A percentile compares a stretch with the other conserved stretches of the same genome.
phyloP scores from a whole-genome alignment of 1,284 basidiomycete genomes.

The Megacollybia platyphylla region DNA sequence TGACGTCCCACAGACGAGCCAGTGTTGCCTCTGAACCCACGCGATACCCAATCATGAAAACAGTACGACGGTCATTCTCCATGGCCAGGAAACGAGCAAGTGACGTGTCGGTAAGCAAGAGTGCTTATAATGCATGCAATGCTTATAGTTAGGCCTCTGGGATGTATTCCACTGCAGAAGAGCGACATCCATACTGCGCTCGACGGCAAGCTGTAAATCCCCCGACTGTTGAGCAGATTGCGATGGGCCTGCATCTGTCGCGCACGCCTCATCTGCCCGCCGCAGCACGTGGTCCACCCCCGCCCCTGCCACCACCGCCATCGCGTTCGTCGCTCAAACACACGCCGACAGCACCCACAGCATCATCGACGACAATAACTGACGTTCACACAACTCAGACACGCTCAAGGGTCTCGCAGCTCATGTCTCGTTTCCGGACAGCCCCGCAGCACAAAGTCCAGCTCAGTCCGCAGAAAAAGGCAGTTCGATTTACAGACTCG shows the following conservation, averaged over 20 bases:
- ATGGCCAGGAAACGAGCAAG: too few relatives aligned
- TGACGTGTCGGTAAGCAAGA: too few relatives aligned
- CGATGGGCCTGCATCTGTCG: constrained; percentile 64
- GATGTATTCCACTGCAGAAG: constrained; percentile 43
- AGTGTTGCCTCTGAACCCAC: too few relatives aligned
- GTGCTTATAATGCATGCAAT: too few relatives aligned
- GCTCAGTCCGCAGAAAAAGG: not conserved
- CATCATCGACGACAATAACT: constrained; percentile 33
- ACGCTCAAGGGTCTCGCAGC: constrained; percentile 30
- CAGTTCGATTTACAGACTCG: not conserved
- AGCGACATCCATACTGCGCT: constrained; percentile 19
- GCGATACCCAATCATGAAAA: too few relatives aligned
- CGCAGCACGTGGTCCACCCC: constrained; percentile 16
- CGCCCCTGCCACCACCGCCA: constrained; percentile 36
- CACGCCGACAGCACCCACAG: constrained; percentile 19
- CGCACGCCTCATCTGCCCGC: constrained; percentile 50
- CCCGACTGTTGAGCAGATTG: constrained; percentile 62
- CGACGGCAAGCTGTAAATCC: constrained; percentile 27
- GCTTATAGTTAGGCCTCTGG: constrained; percentile 12
- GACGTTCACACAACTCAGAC: constrained; percentile 26
- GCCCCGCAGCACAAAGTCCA: constrained; percentile 9
- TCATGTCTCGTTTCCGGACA: constrained; percentile 19
- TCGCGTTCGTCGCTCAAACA: constrained; percentile 49
- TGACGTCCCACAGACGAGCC: too few relatives aligned
- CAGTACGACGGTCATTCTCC: too few relatives aligned